phyloP scores from a whole-genome alignment of 2,329 filamentous ascomycete genomes.

The Aureobasidium musti region DNA sequence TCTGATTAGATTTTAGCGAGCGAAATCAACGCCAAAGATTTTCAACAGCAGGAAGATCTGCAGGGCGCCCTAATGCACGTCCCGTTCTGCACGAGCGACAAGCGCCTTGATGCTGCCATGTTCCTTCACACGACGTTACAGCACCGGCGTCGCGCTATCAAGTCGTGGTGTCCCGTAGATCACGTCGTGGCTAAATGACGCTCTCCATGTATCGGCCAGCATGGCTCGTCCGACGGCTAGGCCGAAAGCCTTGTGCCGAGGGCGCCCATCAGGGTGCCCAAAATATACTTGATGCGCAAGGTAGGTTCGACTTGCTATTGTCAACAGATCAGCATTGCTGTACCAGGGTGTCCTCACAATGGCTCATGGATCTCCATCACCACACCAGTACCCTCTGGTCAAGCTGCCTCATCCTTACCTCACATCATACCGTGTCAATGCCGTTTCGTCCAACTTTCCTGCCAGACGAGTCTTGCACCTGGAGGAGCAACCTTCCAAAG shows the following conservation, averaged over 20 bases:
- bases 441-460: conserved; percentile 37
- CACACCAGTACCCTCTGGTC: conserved; percentile 36
- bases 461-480: conserved; percentile 41
- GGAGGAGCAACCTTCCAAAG: conserved; percentile 41
- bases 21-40: background rate
- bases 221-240: background rate
- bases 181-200: background rate
- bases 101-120: background rate
- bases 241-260: background rate
- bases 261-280: conserved; percentile 15
- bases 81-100: background rate
- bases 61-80: background rate
- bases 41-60: background rate
- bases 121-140: conserved; percentile 2
- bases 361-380: background rate
- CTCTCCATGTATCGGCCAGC: background rate
- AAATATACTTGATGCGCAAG: background rate
- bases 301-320: background rate
- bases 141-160: background rate
- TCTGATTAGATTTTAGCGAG: conserved; percentile 25
- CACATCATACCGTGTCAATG: conserved; percentile 47
- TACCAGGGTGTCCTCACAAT: background rate
- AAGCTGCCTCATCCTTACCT: conserved; percentile 53
- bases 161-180: background rate
- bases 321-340: background rate